Evolutionary conservation across 2,329 filamentous ascomycete species (phyloP).

Genomic region (Trichoderma gracile): DNA sequence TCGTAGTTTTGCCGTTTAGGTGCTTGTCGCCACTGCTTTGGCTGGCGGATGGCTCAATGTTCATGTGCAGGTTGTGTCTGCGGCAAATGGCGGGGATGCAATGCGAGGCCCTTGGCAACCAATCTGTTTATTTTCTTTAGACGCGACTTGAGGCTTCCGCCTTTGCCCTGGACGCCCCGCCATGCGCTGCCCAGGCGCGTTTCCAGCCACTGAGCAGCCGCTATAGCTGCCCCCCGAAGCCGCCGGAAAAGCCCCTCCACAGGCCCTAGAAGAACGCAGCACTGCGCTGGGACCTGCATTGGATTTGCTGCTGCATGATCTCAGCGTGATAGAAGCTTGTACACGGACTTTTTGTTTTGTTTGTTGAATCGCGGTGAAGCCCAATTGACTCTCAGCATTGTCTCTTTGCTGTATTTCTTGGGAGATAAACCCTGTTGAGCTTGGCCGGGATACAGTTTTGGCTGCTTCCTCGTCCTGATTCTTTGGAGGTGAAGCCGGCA

Average conservation of each 20-base stretch:
- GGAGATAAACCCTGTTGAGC: neutral
- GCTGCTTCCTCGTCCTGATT: neutral
- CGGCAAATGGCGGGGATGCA: constrained; percentile 21
- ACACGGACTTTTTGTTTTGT: too few relatives aligned
- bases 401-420: neutral
- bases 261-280: constrained; percentile 7
- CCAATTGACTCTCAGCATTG: neutral
- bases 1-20: neutral
- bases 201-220: constrained; percentile 22
- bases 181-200: constrained; percentile 6
- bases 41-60: neutral
- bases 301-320: neutral
- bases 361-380: neutral
- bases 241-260: constrained; percentile 21
- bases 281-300: constrained; percentile 15
- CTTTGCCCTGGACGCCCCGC: constrained; percentile 16
- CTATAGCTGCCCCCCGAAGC: constrained; percentile 11
- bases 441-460: neutral
- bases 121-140: constrained; percentile 30
- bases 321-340: too few relatives aligned
- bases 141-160: constrained; percentile 16
- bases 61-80: neutral
- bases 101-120: constrained; percentile 30
- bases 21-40: neutral
- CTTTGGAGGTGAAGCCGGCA: neutral